Percentiles rank a stretch among this genome's conserved stretches.
phyloP scores from a whole-genome alignment of 371 early-diverging fungal genomes.

The Nosema bombycis region DNA sequence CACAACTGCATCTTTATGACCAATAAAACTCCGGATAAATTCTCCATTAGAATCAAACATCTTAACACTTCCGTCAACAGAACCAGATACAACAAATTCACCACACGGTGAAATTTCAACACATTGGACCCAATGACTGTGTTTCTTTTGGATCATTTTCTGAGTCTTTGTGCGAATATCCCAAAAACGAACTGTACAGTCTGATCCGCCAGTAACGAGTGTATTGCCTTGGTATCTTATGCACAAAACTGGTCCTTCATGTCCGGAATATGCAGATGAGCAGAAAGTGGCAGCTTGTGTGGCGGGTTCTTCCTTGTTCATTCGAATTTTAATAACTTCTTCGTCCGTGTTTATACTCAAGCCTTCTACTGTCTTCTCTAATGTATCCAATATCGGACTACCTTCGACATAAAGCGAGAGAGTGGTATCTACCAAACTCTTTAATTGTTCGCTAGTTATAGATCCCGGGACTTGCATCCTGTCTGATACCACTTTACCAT shows the following conservation, averaged over 20 bases:
- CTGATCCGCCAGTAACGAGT: constrained; percentile 81
- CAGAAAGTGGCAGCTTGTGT: constrained; percentile 57
- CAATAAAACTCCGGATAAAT: constrained; percentile 70
- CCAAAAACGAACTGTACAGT: constrained; percentile 89
- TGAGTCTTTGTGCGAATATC: constrained; percentile 72
- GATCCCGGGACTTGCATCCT: constrained; percentile 47
- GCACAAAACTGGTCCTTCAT: constrained; percentile 81
- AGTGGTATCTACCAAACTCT: constrained; percentile 28
- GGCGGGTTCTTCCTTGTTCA: constrained; percentile 28
- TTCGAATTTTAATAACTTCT: constrained; percentile 48
- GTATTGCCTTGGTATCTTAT: constrained; percentile 75
- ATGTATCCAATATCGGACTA: constrained; percentile 34
- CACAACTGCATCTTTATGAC: constrained; percentile 79
- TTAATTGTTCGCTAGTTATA: constrained; percentile 45
- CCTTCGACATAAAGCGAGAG: constrained; percentile 56
- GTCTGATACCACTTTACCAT: constrained; percentile 34
- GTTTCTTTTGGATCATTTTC: constrained; percentile 69
- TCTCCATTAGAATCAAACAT: constrained; percentile 64
- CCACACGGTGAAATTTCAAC: constrained; percentile 77
- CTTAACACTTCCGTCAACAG: constrained; percentile 78
- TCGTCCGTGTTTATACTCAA: constrained; percentile 66
- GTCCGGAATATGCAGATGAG: constrained; percentile 67
- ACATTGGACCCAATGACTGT: constrained; percentile 74
- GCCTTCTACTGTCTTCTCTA: constrained; percentile 63
- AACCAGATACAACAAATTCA: constrained; percentile 76